Evolutionary conservation across 805 yeast species (phyloP).

Genomic region (Naumovozyma castellii): DNA sequence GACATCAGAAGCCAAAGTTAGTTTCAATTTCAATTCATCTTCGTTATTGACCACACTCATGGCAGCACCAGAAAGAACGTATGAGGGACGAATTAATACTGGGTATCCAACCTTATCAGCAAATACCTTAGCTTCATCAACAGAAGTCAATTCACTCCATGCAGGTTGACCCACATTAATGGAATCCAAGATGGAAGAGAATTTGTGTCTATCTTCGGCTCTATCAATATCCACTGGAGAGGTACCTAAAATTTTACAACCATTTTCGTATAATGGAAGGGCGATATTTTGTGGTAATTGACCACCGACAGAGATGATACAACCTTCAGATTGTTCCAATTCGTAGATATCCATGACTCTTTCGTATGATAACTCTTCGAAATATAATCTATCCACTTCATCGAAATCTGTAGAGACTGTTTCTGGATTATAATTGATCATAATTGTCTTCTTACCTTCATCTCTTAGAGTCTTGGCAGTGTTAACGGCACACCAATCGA

Average conservation of each 20-base stretch:
- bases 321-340: conserved; percentile 80
- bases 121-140: conserved; percentile 75
- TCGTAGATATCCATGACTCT: conserved; percentile 96
- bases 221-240: conserved; percentile 89
- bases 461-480: conserved; percentile 91
- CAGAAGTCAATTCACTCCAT: conserved; percentile 89
- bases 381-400: conserved; percentile 94
- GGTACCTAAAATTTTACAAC: conserved; percentile 88
- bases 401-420: conserved; percentile 97
- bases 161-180: conserved; percentile 93
- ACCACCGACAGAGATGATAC: conserved; percentile 95
- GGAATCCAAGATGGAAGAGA: conserved; percentile 86
- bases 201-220: conserved; percentile 98
- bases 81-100: conserved; percentile 94
- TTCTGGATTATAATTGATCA: conserved; percentile 97
- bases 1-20: conserved; percentile 82
- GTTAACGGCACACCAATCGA: conserved; percentile 98
- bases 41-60: conserved; percentile 85
- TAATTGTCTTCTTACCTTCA: conserved; percentile 79
- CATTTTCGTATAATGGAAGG: conserved; percentile 62
- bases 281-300: conserved; percentile 98
- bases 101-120: conserved; percentile 88
- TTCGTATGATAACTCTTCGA: conserved; percentile 90
- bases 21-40: conserved; percentile 70
- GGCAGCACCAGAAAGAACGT: conserved; percentile 96